Conservation (phyloP, 2,329 filamentous ascomycete genomes). For the Epichloe sibirici region DNA sequence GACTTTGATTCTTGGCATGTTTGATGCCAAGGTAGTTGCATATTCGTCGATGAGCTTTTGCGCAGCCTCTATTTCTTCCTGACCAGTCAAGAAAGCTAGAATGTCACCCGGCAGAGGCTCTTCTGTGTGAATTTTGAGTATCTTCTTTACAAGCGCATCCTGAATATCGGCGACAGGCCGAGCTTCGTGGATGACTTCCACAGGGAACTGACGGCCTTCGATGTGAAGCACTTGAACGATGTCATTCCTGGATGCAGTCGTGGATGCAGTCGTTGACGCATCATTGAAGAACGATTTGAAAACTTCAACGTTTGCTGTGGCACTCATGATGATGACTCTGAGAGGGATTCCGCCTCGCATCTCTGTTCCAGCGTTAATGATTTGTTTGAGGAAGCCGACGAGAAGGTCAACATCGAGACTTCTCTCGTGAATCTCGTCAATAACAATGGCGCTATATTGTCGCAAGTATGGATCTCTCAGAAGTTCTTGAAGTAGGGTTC, state of each 20-base stretch:
- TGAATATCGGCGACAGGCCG: constrained; percentile 70
- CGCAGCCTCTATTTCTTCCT: constrained; percentile 79
- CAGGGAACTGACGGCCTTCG: constrained; percentile 77
- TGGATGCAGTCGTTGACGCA: constrained; percentile 7
- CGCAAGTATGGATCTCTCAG: constrained; percentile 69
- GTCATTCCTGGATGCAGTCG: constrained; percentile 6
- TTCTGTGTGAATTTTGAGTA: constrained; percentile 77
- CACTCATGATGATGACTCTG: constrained; percentile 94
- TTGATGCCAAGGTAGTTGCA: constrained; percentile 55
- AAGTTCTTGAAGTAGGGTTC: constrained; percentile 91
- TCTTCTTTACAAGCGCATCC: constrained; percentile 65
- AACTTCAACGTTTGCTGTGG: constrained; percentile 77
- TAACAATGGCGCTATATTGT: constrained; percentile 79
- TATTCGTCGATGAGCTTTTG: constrained; percentile 75
- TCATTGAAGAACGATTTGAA: constrained; percentile 62
- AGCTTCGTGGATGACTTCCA: constrained; percentile 63
- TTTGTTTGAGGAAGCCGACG: constrained; percentile 73
- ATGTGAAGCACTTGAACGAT: constrained; percentile 46
- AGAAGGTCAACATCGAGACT: constrained; percentile 90
- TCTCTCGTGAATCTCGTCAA: constrained; percentile 95
- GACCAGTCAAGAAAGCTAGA: constrained; percentile 80
- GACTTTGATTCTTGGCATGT: constrained; percentile 60
- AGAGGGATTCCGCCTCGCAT: constrained; percentile 61
- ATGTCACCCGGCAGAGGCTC: constrained; percentile 92
- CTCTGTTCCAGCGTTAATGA: constrained; percentile 50